Evolutionary conservation across 1,139 yeast species (phyloP).

Genomic region (Petasospora fabianii): DNA sequence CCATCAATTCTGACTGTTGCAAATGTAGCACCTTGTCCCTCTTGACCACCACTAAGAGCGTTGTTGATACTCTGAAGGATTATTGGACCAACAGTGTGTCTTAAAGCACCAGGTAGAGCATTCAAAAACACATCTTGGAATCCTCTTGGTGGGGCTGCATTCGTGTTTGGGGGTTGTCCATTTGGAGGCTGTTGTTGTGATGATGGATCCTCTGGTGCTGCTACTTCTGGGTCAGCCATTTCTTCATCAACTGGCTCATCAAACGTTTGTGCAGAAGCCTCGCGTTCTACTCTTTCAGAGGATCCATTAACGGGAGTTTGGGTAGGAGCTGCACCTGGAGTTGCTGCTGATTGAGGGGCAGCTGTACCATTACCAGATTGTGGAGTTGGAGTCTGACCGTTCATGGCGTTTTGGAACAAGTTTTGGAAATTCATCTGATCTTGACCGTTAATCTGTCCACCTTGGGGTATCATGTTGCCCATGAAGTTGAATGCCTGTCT

Average conservation of each 20-base stretch:
- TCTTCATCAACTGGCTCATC: constrained; percentile 4
- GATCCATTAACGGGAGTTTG: too few relatives aligned
- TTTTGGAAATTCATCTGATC: not conserved
- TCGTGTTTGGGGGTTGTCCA: too few relatives aligned
- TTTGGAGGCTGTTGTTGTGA: not conserved
- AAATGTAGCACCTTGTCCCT: constrained; percentile 15
- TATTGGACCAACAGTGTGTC: constrained; percentile 17
- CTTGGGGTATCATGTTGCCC: constrained; percentile 4
- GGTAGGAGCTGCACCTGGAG: too few relatives aligned
- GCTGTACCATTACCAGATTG: too few relatives aligned
- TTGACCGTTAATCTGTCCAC: too few relatives aligned
- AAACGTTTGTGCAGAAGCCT: not conserved
- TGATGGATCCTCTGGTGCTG: not conserved
- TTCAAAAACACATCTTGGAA: constrained; percentile 10
- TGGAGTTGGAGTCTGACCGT: not conserved
- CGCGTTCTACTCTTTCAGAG: not conserved
- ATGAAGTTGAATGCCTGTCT: constrained; percentile 13
- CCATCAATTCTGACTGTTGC: constrained; percentile 9
- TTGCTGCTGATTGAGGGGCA: too few relatives aligned
- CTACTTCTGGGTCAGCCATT: constrained; percentile 1
- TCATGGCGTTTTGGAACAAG: not conserved
- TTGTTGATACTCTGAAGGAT: constrained; percentile 10
- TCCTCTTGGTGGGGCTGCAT: not conserved
- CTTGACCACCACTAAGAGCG: constrained; percentile 11
- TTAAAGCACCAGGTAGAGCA: constrained; percentile 12